Evolutionary conservation across 2,329 filamentous ascomycete species (phyloP).

Genomic region (Pseudopyrenochaeta lycopersici): DNA sequence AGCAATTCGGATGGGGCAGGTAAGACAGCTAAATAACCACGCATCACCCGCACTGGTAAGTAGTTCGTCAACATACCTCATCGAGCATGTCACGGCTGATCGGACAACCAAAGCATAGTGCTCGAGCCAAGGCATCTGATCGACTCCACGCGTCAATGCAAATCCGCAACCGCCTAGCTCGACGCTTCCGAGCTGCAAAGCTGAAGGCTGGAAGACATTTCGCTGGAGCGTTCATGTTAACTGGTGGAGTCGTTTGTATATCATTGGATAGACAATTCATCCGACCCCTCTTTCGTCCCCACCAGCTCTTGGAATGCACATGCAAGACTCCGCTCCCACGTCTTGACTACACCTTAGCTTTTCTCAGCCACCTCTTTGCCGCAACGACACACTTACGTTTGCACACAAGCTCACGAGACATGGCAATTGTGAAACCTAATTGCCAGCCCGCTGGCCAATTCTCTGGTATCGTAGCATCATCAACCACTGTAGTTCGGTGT

Average conservation of each 20-base stretch:
- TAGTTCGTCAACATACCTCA: slow-evolving; percentile 30
- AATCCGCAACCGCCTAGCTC: slow-evolving; percentile 26
- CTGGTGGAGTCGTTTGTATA: slow-evolving; percentile 13
- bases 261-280: slow-evolving; percentile 30
- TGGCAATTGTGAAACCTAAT: background rate
- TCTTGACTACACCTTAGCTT: slow-evolving; percentile 29
- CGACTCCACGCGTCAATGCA: slow-evolving; percentile 41
- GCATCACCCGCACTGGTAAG: slow-evolving; percentile 13
- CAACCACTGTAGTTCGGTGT: background rate
- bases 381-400: background rate
- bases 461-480: background rate
- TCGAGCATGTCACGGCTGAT: slow-evolving; percentile 32
- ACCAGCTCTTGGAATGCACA: slow-evolving; percentile 20
- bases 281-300: slow-evolving; percentile 34
- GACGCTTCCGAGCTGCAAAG: slow-evolving; percentile 28
- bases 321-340: slow-evolving; percentile 22
- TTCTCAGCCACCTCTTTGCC: background rate
- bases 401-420: background rate
- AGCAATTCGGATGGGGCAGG: slow-evolving; percentile 15
- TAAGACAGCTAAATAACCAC: slow-evolving; percentile 43
- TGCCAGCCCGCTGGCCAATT: background rate
- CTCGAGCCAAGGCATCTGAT: slow-evolving; percentile 32
- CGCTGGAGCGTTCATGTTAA: slow-evolving; percentile 14
- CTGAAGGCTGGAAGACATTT: slow-evolving; percentile 31
- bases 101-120: slow-evolving; percentile 20